Base-by-base conservation (phyloP, 2,329 filamentous ascomycete species). In the Blastomyces percursus region DNA sequence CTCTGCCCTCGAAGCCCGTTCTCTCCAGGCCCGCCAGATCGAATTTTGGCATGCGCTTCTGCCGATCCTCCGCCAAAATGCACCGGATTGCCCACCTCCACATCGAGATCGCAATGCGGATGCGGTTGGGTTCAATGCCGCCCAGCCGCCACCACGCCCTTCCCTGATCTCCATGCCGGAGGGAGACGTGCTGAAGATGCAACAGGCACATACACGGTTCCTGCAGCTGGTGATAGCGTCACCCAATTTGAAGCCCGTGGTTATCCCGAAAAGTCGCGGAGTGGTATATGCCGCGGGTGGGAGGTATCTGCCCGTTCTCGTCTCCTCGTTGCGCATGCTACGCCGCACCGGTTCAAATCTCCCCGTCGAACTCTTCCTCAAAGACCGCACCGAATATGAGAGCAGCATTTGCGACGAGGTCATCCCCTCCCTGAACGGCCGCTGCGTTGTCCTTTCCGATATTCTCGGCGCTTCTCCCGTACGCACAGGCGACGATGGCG, bases 231-330 rank as follows among this genome's bases (percentile, higher is more conserved):
- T 76, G 46, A 64, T 65, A 14, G 24, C 58, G 7, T 64, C 56
- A 24, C 66, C 69, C 1, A 63, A 68, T 1, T 71, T 72, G 0
- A 65, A 68, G n/a, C 66, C 79, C 21, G 71, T 73, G 11, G 66
- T 63, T 61, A 63, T 65, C 38, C 64, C 60, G 67, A 66, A 63
- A 51, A 66, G 67, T 16, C 64, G 64, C 42, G 74, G 74, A 19
- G 68, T 76, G 50, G 74, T 74, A n/a, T 70, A 69, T 19, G 69
- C 78, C 16, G 78, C 76, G 0, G 77, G 76, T 19, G 76, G 69
- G 1, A 63, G 65, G 12, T 73, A 72, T 58, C 66, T 73, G 24
- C 71, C 73, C 9, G 68, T 71, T 7, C 66, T 74, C 7, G 66
- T 72, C 16, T 67, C 71, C 2, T 70, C 69, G 2, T 64, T 76